phyloP scores from a whole-genome alignment of 2,329 filamentous ascomycete species.

The Metarhizium sp. region DNA sequence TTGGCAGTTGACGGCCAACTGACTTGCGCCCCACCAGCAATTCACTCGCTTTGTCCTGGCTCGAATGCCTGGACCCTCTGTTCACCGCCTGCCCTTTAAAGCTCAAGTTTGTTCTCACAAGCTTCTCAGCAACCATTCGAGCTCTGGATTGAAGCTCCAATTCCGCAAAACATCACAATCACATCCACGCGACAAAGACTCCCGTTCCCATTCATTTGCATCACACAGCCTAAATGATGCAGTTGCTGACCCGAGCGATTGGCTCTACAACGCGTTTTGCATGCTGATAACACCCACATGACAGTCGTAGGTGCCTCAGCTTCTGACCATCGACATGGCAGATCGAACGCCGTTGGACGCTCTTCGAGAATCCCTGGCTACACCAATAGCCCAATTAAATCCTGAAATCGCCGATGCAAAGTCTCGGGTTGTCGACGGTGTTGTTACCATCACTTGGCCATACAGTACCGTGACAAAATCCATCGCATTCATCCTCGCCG shows the following conservation, averaged over 20 bases:
- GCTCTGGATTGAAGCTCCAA: neutral
- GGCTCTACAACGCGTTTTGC: neutral
- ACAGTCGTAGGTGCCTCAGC: neutral
- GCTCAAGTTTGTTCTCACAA: neutral
- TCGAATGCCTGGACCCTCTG: neutral
- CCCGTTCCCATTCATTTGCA: neutral
- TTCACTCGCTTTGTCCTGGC: too few relatives aligned
- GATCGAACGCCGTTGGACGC: conserved; percentile 12
- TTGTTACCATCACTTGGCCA: conserved; percentile 83
- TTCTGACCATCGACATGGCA: conserved; percentile 12
- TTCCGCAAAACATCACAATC: neutral
- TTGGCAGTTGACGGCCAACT: neutral
- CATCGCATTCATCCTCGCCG: conserved; percentile 72
- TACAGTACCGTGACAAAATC: conserved; percentile 70
- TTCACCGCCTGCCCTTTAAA: conserved; percentile 3
- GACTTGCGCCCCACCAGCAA: too few relatives aligned
- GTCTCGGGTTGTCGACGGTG: conserved; percentile 49
- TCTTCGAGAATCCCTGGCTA: conserved; percentile 24
- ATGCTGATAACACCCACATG: neutral
- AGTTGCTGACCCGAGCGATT: neutral
- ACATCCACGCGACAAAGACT: neutral
- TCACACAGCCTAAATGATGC: neutral
- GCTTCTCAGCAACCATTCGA: neutral
- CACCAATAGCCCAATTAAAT: conserved; percentile 46
- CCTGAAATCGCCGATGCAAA: conserved; percentile 34